phyloP scores from a whole-genome alignment of 768 basidiomycete genomes.

The Punctularia strigosozonata region DNA sequence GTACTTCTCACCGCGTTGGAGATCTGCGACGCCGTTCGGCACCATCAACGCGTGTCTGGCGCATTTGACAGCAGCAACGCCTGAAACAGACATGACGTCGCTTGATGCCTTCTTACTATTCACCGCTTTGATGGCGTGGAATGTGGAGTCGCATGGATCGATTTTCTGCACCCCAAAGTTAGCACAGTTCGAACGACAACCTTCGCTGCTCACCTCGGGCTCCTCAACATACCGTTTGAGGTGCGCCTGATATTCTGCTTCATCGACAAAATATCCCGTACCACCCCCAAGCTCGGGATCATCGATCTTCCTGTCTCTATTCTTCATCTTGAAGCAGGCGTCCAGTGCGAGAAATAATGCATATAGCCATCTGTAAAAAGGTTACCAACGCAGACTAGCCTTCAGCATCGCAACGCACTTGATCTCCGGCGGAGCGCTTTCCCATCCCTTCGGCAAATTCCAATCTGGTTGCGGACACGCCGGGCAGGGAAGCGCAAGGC shows the following conservation, averaged over 20 bases:
- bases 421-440: not conserved
- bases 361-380: constrained; percentile 14
- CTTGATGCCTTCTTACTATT: no score
- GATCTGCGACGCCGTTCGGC: constrained; percentile 13
- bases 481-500: constrained; percentile 2
- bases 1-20: constrained; percentile 15
- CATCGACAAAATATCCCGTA: constrained; percentile 10
- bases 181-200: no score
- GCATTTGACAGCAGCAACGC: constrained; percentile 12
- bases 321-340: constrained; percentile 20
- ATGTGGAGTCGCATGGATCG: no score
- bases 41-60: constrained; percentile 9
- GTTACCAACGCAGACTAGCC: not conserved
- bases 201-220: no score
- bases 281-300: constrained; percentile 5
- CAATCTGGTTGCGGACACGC: constrained; percentile 4
- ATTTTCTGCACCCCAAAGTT: no score
- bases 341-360: constrained; percentile 17
- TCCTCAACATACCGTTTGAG: no score
- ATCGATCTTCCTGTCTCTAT: constrained; percentile 11
- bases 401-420: not conserved
- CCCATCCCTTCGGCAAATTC: constrained; percentile 4
- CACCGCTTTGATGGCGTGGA: no score
- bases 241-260: constrained; percentile 1
- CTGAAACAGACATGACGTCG: constrained; percentile 12